A percentile compares a stretch with the other conserved stretches of the same genome.
These are phyloP conservation scores for Xerocomus potaroensis DNA, from an alignment of 768 basidiomycete genomes.

Conservation along the genomic window DNA sequence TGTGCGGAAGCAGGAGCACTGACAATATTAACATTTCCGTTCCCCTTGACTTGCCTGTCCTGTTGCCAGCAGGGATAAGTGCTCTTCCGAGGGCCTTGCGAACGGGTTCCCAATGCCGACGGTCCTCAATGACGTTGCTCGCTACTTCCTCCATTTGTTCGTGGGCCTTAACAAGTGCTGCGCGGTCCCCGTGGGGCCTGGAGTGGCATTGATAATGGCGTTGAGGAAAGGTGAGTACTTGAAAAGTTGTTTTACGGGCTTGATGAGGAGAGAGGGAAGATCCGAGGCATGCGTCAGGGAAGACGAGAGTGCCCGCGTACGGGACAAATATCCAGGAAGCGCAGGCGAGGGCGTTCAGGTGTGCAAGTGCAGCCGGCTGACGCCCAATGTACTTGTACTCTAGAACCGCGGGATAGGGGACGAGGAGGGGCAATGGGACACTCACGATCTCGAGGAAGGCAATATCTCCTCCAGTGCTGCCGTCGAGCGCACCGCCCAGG, in stretches of 20 bases:
- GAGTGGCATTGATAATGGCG: slow-evolving; percentile 73
- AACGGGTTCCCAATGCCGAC: slow-evolving; percentile 73
- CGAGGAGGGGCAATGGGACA: slow-evolving; percentile 15
- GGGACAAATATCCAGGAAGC: slow-evolving; percentile 59
- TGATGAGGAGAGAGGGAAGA: slow-evolving; percentile 89
- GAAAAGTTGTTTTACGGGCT: slow-evolving; percentile 93
- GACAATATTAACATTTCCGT: slow-evolving; percentile 38
- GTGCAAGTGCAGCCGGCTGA: slow-evolving; percentile 69
- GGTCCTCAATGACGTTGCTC: slow-evolving; percentile 71
- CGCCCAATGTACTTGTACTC: slow-evolving; percentile 71
- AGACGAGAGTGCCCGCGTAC: slow-evolving; percentile 62
- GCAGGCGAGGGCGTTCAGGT: slow-evolving; percentile 49
- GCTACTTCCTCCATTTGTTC: slow-evolving; percentile 67
- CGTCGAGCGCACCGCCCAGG: slow-evolving; percentile 57
- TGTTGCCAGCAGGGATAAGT: slow-evolving; percentile 34
- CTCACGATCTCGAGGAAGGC: slow-evolving; percentile 70
- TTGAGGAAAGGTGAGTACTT: slow-evolving; percentile 88
- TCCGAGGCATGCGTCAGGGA: slow-evolving; percentile 88
- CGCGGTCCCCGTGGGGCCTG: slow-evolving; percentile 63
- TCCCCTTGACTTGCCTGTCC: slow-evolving; percentile 38
- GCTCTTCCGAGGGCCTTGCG: slow-evolving; percentile 59
- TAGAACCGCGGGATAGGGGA: neutral
- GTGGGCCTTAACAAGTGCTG: slow-evolving; percentile 26
- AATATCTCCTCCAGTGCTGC: slow-evolving; percentile 61
- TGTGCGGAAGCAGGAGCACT: slow-evolving; percentile 54